These are phyloP conservation scores for Carex sylvatica DNA, from an alignment of 202 grass and related monocot species.

Conservation along the genomic window DNA sequence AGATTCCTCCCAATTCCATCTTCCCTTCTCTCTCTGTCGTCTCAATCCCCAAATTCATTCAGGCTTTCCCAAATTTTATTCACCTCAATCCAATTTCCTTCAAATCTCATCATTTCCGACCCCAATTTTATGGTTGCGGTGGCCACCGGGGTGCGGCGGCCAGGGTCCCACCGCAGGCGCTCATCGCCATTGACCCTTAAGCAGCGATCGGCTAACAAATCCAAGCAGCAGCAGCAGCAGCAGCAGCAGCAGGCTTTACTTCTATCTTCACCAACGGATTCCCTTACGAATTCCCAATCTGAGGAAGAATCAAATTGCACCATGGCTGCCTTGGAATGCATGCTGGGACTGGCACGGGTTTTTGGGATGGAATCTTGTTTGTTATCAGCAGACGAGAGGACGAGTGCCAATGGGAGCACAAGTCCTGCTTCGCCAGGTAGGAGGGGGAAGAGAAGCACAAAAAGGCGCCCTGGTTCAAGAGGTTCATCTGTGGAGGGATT, in stretches of 20 bases:
- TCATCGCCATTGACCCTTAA: conserved; percentile 44
- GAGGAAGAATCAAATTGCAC: conserved; percentile 1
- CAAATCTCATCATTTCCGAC: conserved; percentile 27
- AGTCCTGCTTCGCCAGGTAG: conserved; percentile 3
- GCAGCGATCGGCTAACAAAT: conserved; percentile 36
- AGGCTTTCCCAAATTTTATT: neutral
- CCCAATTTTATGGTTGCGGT: conserved; percentile 59
- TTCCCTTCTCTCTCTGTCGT: neutral
- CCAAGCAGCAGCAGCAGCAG: conserved; percentile 41
- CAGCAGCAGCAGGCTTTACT: conserved; percentile 41
- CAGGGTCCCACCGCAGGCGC: conserved; percentile 65
- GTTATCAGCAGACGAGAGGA: conserved; percentile 23
- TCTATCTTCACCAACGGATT: conserved; percentile 38
- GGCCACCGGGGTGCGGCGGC: conserved; percentile 60
- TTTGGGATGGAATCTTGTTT: conserved; percentile 56
- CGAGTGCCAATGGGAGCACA: conserved; percentile 13
- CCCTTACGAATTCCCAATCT: conserved; percentile 28
- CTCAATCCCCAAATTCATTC: neutral
- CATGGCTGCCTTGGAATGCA: conserved; percentile 49
- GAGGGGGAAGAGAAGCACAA: conserved; percentile 7
- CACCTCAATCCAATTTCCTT: neutral
- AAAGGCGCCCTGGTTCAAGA: conserved; percentile 16
- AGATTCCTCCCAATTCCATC: neutral
- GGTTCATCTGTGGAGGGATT: conserved; percentile 45
- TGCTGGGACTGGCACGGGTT: conserved; percentile 46